Conservation (phyloP, 495 filamentous ascomycete genomes). For the Entonaema liquescens region DNA sequence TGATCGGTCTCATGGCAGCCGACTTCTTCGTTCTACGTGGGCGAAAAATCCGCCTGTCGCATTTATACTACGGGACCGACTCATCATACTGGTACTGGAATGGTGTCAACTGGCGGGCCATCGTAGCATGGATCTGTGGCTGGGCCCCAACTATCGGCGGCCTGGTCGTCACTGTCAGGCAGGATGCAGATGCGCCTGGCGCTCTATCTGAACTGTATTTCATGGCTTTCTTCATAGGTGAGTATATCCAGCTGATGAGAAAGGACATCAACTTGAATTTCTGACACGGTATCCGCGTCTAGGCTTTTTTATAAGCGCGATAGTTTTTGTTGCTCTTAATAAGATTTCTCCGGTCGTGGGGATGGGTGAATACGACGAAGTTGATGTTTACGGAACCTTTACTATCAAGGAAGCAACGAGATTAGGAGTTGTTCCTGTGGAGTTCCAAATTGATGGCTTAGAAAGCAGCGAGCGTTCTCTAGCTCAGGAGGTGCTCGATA, state of each 20-base stretch:
- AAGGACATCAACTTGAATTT: neutral
- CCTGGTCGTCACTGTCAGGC: constrained; percentile 42
- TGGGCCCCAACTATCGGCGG: constrained; percentile 50
- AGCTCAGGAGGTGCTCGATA: constrained; percentile 26
- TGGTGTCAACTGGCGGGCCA: constrained; percentile 48
- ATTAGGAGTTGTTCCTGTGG: constrained; percentile 41
- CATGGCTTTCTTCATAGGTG: constrained; percentile 51
- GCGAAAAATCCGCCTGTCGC: constrained; percentile 44
- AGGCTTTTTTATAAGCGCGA: constrained; percentile 50
- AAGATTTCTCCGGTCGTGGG: constrained; percentile 45
- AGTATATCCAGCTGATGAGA: constrained; percentile 1
- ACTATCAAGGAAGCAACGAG: constrained; percentile 44
- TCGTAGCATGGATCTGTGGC: constrained; percentile 48
- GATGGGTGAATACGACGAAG: constrained; percentile 43
- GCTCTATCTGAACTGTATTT: constrained; percentile 47
- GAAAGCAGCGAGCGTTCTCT: constrained; percentile 29
- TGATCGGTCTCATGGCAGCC: constrained; percentile 44
- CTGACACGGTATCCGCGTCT: neutral
- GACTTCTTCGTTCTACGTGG: constrained; percentile 49
- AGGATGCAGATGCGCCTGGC: constrained; percentile 37
- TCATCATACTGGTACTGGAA: constrained; percentile 50
- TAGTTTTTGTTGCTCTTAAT: constrained; percentile 45
- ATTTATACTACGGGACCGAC: constrained; percentile 40
- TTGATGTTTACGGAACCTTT: constrained; percentile 48
- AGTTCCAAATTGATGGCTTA: constrained; percentile 26